Evolutionary conservation across 1,284 basidiomycete species (phyloP), one percentile per base, ranked within the genome.

Genomic region (Ustilago vetiveriae): DNA sequence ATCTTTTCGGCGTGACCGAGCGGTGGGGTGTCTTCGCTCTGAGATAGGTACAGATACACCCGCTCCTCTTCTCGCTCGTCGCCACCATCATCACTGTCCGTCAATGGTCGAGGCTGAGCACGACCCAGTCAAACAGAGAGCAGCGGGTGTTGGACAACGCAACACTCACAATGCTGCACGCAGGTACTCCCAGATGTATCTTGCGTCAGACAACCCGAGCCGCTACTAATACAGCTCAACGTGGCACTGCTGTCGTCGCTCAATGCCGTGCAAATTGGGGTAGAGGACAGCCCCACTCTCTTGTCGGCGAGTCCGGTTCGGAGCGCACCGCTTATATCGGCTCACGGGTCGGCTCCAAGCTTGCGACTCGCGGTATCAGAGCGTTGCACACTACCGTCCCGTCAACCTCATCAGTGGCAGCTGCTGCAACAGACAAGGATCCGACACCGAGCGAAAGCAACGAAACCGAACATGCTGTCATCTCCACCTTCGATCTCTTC

Each of bases 391-490:
- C 35, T 29, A 54, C 42, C 3, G 38, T 11, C 0, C 5, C 23
- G 1, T 16, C 23, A n/a, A 16, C 40, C n/a, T 54, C 49, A 6
- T 43, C 54, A 6, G 13, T 46, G 3, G 13, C 35, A 3, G n/a
- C 62, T 21, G n/a, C 50, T 8, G 17, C 21, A 13, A n/a, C 10
- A 17, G 9, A 17, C 35, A 21, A 13, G 8, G 36, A 37, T 21
- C 47, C 44, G 2, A 26, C 62, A 4, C 19, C 46, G 7, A 43
- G 37, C 35, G 47, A 52, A 32, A 38, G 50, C 4, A 56, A n/a
- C 38, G 59, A 68, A 39, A 68, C 87, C n/a, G 90, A 93, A 56
- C 93, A 96, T 84, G 94, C 93, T 0, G 94, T 96, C 64, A 94
- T 97, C 46, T 68, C 62, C 3, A 68, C 71, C n/a, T 75, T 82